Evolutionary conservation across 495 filamentous ascomycete species (phyloP), one percentile per base, ranked within the genome.

Genomic region (Aspergillus cristatus): DNA sequence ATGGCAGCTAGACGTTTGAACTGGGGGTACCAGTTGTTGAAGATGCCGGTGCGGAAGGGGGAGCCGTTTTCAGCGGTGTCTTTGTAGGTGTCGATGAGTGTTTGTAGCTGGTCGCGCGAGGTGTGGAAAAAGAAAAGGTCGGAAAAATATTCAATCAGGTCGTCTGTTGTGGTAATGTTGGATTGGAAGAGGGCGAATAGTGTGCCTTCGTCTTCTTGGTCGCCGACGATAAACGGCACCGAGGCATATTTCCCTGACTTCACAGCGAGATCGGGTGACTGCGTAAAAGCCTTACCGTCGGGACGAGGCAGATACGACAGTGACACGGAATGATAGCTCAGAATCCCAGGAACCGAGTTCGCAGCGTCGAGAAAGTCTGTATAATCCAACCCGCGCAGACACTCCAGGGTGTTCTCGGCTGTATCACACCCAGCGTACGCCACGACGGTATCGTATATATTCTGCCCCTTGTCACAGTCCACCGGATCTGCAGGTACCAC

Each of bases 1-100:
- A 87, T 78, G n/a, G 82, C 81, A 1, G 83, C 77, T 0, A 86
- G 62, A 2, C 81, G 79, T 54, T 88, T 89, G 67, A 76, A 86
- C 48, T 82, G 70, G 0, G 82, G 81, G 45, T 85, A 86, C 50
- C 72, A 60, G 44, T 77, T 75, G 55, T 86, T 80, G 3, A 72
- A 28, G 7, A 65, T 40, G 11, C 78, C 69, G 0, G 79, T 84
- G 32, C 74, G 61, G 62, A 82, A 86, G 4, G 82, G 83, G 0
- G 72, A 78, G 18, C 80, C 81, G 25, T 67, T 60, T 10, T 58
- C 50, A 12, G 67, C 40, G 25, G 53, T 62, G n/a, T 66, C 38
- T 8, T 66, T 58, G 52, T 86, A 86, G 0, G 65, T 68, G 17
- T 52, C 59, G 7, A 86, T 74, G 5, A 83, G 60, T 14, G 47